Conservation (phyloP, 2,329 filamentous ascomycete genomes). For the Talaromyces sp. region DNA sequence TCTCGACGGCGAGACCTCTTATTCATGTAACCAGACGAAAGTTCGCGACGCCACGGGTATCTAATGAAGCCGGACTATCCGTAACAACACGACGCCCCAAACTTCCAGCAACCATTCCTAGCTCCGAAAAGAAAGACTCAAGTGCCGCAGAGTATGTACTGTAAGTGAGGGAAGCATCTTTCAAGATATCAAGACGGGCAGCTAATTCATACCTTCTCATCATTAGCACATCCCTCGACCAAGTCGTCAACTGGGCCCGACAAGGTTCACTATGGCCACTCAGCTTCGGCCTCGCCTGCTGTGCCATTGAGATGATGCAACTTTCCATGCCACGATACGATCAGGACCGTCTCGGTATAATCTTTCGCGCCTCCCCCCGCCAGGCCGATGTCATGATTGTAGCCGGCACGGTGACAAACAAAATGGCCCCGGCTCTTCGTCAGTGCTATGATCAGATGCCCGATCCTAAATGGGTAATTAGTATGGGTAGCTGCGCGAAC, state of each 20-base stretch:
- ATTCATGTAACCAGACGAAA: not conserved
- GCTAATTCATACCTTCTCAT: not conserved
- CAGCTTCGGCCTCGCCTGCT: constrained; percentile 85
- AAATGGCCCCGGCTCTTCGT: constrained; percentile 87
- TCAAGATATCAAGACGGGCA: not conserved
- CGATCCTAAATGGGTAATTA: constrained; percentile 81
- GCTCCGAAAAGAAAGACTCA: not conserved
- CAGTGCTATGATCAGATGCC: constrained; percentile 97
- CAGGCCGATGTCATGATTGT: constrained; percentile 94
- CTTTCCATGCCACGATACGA: constrained; percentile 84
- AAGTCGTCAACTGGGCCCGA: constrained; percentile 78
- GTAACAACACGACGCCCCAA: not conserved
- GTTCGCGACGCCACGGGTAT: not conserved
- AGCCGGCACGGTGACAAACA: constrained; percentile 88
- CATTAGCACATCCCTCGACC: constrained; percentile 53
- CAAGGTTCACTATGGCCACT: constrained; percentile 85
- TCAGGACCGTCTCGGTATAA: constrained; percentile 82
- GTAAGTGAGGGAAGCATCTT: not conserved
- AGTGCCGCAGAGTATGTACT: not conserved
- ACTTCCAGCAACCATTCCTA: not conserved
- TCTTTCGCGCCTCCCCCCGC: constrained; percentile 82
- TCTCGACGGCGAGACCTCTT: not conserved
- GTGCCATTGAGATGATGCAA: constrained; percentile 91
- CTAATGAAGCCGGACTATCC: not conserved
- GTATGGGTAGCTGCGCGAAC: constrained; percentile 82